These are phyloP conservation scores for Microbotryomycetes sp. DNA, from an alignment of 1,284 basidiomycete genomes.

Conservation along the genomic window DNA sequence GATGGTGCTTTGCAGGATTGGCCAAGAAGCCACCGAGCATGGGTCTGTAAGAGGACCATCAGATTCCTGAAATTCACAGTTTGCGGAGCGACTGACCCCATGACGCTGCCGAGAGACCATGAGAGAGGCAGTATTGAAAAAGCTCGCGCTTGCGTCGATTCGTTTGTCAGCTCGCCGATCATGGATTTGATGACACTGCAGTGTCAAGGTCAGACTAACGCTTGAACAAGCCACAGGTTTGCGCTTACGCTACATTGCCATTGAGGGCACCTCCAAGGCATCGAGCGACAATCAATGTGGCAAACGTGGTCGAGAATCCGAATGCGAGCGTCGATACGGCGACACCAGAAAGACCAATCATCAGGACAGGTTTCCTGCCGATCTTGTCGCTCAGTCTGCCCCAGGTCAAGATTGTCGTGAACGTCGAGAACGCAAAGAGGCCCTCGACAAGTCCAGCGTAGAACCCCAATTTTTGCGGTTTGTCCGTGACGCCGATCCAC, in stretches of 20 bases:
- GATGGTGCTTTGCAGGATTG: constrained; percentile 36
- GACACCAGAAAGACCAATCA: constrained; percentile 41
- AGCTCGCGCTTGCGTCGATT: constrained; percentile 33
- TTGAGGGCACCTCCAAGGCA: constrained; percentile 36
- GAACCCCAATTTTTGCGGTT: background rate
- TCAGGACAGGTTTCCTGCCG: constrained; percentile 43
- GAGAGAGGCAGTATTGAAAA: constrained; percentile 32
- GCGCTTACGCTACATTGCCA: constrained; percentile 33
- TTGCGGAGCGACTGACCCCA: constrained; percentile 18
- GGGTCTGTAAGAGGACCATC: constrained; percentile 1
- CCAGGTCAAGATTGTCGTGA: constrained; percentile 39
- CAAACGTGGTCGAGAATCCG: constrained; percentile 39
- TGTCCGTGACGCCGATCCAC: background rate
- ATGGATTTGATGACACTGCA: constrained; percentile 32
- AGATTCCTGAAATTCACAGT: background rate
- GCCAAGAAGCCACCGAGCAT: constrained; percentile 38
- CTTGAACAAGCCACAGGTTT: background rate
- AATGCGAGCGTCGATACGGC: constrained; percentile 40
- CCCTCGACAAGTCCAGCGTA: constrained; percentile 29
- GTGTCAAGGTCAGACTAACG: background rate
- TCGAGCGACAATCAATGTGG: constrained; percentile 38
- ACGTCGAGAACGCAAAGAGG: constrained; percentile 38
- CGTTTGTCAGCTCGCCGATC: constrained; percentile 37
- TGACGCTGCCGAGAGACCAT: constrained; percentile 27
- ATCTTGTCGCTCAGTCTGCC: constrained; percentile 40